Evolutionary conservation across 139 green algal genomes (phyloP), one percentile per base, ranked within the genome.

Genomic region (Coccomyxa sp.): DNA sequence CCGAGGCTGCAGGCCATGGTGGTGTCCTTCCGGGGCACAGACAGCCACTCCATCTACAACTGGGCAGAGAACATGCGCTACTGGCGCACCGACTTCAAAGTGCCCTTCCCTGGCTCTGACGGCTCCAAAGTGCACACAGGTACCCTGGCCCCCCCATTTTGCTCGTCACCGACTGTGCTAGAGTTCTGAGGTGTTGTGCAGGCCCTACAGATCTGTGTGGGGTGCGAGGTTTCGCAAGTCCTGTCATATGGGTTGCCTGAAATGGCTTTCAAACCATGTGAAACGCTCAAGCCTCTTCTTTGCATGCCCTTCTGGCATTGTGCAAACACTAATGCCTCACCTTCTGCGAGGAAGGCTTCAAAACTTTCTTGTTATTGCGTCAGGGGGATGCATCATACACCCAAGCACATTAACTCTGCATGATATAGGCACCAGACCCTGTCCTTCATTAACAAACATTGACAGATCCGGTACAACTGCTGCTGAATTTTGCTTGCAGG

Each of bases 41-140:
- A 98, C 85, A 90, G 82, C 67, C 87, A 89, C 83, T 75, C 57
- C 85, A 51, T 82, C 58, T 85, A 83, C 57, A 93, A 95, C 79
- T 95, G 92, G 94, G 90, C 90, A 1, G 88, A 96, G 45, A 95
- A 97, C 87, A 94, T 98, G 89, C 89, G 89, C n/a, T 88, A 90
- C 12, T 95, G 92, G 93, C 88, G 91, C 21, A 90, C 86, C 17
- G 82, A 92, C 77, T 77, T 89, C 25, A 38, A 85, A 12, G 79
- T 93, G 15, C 67, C 79, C 58, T 88, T 88, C 58, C 86, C 89
- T 11, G 89, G 82, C 13, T 77, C 81, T 18, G 88, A 90, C 0
- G 81, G 82, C 0, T 83, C 87, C 18, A 30, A 86, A 4, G 87
- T 95, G 13, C 92, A 95, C 81, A 89, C 86, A 83, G 92, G 92